Percentiles rank a stretch among this genome's conserved stretches.
phyloP scores from a whole-genome alignment of 805 yeast species.

The Cyberlindnera mycetangii region DNA sequence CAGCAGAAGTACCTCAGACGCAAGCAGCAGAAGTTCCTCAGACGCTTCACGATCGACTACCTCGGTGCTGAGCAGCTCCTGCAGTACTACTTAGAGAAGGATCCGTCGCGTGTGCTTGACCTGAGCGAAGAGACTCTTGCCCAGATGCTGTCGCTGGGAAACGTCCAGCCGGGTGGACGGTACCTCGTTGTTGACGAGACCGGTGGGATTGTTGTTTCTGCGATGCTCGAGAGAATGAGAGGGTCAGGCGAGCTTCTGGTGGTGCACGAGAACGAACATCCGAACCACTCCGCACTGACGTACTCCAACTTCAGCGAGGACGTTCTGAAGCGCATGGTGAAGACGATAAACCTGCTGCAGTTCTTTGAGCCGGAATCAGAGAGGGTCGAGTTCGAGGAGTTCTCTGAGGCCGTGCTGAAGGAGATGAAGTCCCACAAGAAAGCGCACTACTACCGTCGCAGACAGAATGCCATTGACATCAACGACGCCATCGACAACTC shows the following conservation, averaged over 20 bases:
- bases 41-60: slow-evolving; percentile 79
- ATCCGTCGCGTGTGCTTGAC: slow-evolving; percentile 63
- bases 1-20: slow-evolving; percentile 91
- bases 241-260: slow-evolving; percentile 66
- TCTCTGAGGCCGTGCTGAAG: slow-evolving; percentile 49
- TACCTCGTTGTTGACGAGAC: slow-evolving; percentile 90
- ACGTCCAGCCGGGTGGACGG: slow-evolving; percentile 85
- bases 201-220: slow-evolving; percentile 85
- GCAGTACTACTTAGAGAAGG: slow-evolving; percentile 72
- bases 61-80: slow-evolving; percentile 68
- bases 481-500: slow-evolving; percentile 47
- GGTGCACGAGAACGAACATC: slow-evolving; percentile 91
- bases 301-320: slow-evolving; percentile 62
- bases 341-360: slow-evolving; percentile 74
- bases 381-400: slow-evolving; percentile 43
- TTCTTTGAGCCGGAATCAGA: slow-evolving; percentile 70
- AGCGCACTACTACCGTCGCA: slow-evolving; percentile 64
- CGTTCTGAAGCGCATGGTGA: slow-evolving; percentile 51
- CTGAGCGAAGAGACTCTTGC: slow-evolving; percentile 85
- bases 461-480: slow-evolving; percentile 51
- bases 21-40: slow-evolving; percentile 86
- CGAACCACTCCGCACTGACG: slow-evolving; percentile 69
- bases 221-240: slow-evolving; percentile 87
- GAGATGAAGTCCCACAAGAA: slow-evolving; percentile 57
- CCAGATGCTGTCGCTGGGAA: slow-evolving; percentile 69